Evolutionary conservation across 768 basidiomycete species (phyloP), one percentile per base, ranked within the genome.

Genomic region (Podaxis mareebaensis): DNA sequence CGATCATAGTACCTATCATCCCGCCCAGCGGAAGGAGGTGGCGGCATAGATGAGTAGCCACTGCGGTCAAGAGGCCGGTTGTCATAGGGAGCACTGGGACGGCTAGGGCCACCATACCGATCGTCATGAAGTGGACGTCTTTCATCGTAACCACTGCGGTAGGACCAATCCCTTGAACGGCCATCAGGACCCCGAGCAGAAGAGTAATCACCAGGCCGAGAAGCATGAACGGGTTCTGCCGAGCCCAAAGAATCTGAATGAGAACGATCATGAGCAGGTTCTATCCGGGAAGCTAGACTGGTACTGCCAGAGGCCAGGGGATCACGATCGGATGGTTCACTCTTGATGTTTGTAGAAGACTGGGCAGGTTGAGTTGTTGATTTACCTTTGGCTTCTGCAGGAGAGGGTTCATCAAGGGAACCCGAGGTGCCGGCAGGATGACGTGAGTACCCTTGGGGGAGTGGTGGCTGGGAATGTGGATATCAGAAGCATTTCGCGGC

Each of bases 1-100:
- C 65, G 60, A 30, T 61, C 60, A 53, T 42, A 54, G 53, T 44
- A 53, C 60, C 60, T 61, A n/a, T 61, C 60, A 44, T 61, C 60
- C n/a, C 52, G 44, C 15, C 46, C 42, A 42, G 58, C 28, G 15
- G 60, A 53, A 15, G 52, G 49, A 38, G 61, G 51, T 4, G 56
- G 60, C 42, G 60, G 64, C 53, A 49, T 61, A 12, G 65, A 59
- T 42, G 65, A 52, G 30, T 53, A 58, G n/a, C 28, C 51, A 38
- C 55, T 52, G 52, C 52, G 39, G 36, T 58, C 58, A 52, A 40
- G 30, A 55, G 59, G 57, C 33, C 36, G 38, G 24, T 36, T 61
- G 12, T 53, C 58, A 53, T 59, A 54, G 59, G 64, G 20, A 48
- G 53, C 46, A 39, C 46, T 28, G 52, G 63, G 58, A 30, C 59